Conservation (phyloP, 768 basidiomycete genomes). For the Piloderma croceum region DNA sequence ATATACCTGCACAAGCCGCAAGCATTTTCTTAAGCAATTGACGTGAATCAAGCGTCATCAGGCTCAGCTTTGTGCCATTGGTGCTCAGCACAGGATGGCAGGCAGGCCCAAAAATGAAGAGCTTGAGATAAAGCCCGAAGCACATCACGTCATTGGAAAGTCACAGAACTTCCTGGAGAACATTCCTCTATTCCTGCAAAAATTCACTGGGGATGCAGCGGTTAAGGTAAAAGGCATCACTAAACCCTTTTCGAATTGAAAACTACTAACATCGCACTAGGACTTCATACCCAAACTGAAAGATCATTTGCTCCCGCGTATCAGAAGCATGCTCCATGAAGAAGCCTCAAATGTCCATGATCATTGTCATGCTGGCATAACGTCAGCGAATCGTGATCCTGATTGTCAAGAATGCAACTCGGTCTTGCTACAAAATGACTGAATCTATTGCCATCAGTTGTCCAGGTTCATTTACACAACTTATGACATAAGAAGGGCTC, state of each 20-base stretch:
- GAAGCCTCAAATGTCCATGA: no score
- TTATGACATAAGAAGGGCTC: conserved; percentile 12
- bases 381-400: not conserved
- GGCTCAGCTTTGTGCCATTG: not conserved
- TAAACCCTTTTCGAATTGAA: not conserved
- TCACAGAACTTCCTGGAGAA: not conserved
- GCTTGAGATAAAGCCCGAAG: not conserved
- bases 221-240: not conserved
- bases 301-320: conserved; percentile 7
- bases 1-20: conserved; percentile 19
- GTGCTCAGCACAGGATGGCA: not conserved
- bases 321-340: no score
- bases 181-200: not conserved
- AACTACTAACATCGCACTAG: not conserved
- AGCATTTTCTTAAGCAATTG: conserved; percentile 24
- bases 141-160: not conserved
- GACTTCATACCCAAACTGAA: conserved; percentile 6
- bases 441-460: conserved; percentile 4
- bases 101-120: not conserved
- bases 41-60: conserved; percentile 5
- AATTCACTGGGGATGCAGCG: not conserved
- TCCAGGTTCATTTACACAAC: conserved; percentile 16
- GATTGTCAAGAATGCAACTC: not conserved
- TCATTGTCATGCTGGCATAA: no score
- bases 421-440: not conserved